Percentiles rank a stretch among this genome's conserved stretches.
Conservation (phyloP, 495 filamentous ascomycete species). For the Lindgomyces ingoldianus region DNA sequence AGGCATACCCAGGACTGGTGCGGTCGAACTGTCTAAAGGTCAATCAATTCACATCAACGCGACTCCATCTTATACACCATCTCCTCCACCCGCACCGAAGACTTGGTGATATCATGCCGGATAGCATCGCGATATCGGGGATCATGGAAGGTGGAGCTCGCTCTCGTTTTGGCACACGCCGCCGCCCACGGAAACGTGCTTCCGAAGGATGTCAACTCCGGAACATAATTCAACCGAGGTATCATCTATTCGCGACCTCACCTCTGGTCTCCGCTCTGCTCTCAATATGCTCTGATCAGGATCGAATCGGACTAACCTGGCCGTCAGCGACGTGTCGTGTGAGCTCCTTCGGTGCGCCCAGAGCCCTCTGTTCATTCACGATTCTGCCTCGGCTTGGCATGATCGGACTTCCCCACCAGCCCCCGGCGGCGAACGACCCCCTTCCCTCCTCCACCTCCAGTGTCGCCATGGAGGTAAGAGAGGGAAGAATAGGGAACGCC, state of each 20-base stretch:
- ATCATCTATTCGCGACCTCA: conserved; percentile 19
- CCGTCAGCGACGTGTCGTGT: background rate
- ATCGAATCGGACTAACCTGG: background rate
- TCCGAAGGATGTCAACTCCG: conserved; percentile 5
- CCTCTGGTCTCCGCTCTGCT: background rate
- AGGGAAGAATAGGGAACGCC: conserved; percentile 32
- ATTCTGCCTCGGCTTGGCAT: conserved; percentile 14
- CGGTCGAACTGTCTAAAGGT: background rate
- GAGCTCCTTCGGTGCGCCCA: background rate
- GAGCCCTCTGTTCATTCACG: background rate
- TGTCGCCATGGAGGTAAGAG: conserved; percentile 29
- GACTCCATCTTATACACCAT: background rate
- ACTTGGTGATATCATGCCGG: background rate
- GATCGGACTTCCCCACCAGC: conserved; percentile 34
- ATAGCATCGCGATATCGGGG: background rate
- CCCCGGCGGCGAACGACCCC: background rate
- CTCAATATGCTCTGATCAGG: background rate
- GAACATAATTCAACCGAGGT: conserved; percentile 27
- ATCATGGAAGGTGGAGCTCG: background rate
- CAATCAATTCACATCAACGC: background rate
- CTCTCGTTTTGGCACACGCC: background rate
- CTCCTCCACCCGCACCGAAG: background rate
- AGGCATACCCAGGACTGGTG: background rate
- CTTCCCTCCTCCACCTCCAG: conserved; percentile 4
- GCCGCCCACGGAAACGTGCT: conserved; percentile 1